A percentile compares a stretch with the other conserved stretches of the same genome.
Conservation (phyloP, 441 rosid species). For the Eruca vesicaria region DNA sequence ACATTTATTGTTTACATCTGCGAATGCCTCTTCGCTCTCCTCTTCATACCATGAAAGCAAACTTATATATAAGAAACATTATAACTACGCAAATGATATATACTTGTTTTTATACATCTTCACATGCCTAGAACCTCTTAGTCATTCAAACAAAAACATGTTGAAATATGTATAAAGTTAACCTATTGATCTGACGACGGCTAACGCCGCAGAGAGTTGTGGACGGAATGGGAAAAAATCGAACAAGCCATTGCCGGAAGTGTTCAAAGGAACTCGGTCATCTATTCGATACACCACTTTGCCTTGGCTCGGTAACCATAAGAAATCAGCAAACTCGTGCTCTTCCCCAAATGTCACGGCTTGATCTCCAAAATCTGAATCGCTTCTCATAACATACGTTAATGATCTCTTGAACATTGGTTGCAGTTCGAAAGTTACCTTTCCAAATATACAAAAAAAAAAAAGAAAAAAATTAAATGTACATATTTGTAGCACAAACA, state of each 20-base stretch:
- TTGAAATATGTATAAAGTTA: too few relatives aligned
- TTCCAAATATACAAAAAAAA: not conserved
- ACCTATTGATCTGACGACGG: slow-evolving; percentile 37
- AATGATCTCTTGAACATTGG: slow-evolving; percentile 65
- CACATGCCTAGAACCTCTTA: too few relatives aligned
- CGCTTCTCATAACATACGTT: slow-evolving; percentile 38
- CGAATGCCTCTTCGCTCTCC: not conserved
- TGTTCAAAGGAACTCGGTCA: slow-evolving; percentile 44
- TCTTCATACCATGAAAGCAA: slow-evolving; percentile 2
- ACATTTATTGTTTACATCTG: not conserved
- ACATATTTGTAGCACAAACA: not conserved
- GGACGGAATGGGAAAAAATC: slow-evolving; percentile 56
- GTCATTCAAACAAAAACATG: too few relatives aligned
- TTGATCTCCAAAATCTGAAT: slow-evolving; percentile 46
- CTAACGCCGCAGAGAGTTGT: slow-evolving; percentile 35
- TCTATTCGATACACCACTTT: slow-evolving; percentile 59
- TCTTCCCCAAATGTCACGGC: slow-evolving; percentile 47
- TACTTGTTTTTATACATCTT: too few relatives aligned
- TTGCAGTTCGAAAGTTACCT: slow-evolving; percentile 59
- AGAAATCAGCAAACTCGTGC: slow-evolving; percentile 70
- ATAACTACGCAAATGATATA: too few relatives aligned
- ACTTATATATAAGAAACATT: not conserved
- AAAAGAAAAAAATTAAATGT: not conserved
- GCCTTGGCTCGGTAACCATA: slow-evolving; percentile 70
- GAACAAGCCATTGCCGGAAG: slow-evolving; percentile 50